Evolutionary conservation across 176 grass and related monocot genomes (phyloP).

Genomic region (Zoysia pacifica): DNA sequence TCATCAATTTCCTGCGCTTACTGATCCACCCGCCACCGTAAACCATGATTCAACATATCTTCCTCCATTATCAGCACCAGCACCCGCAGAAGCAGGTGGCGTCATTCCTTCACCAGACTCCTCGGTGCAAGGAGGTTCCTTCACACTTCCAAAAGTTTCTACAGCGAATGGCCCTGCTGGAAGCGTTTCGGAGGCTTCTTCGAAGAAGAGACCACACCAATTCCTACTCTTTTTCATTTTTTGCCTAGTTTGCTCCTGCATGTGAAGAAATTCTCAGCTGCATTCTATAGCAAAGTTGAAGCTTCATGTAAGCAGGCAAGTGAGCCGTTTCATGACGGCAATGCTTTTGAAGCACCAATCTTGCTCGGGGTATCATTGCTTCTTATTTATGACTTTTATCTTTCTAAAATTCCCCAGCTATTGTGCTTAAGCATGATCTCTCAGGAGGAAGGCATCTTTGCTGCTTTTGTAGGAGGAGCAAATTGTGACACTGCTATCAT

Average conservation of each 20-base stretch:
- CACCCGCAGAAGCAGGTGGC: constrained; percentile 60
- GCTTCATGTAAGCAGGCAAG: constrained; percentile 15
- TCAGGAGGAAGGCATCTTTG: constrained; percentile 4
- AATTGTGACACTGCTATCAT: not conserved
- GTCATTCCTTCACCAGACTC: constrained; percentile 57
- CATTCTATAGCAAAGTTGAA: constrained; percentile 7
- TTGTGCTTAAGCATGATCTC: not conserved
- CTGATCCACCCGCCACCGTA: constrained; percentile 53
- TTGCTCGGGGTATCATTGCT: constrained; percentile 28
- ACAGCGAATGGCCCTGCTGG: constrained; percentile 52
- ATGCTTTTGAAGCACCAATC: constrained; percentile 45
- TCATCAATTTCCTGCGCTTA: constrained; percentile 63
- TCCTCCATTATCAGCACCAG: constrained; percentile 66
- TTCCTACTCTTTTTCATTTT: constrained; percentile 36
- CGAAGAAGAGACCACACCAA: not conserved
- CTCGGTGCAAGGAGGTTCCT: constrained; percentile 53
- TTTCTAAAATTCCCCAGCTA: not conserved
- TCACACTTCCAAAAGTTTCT: constrained; percentile 55
- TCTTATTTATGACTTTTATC: constrained; percentile 11
- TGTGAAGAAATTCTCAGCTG: constrained; percentile 20
- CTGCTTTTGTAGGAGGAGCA: constrained; percentile 1
- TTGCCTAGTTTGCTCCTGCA: constrained; percentile 32
- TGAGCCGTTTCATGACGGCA: constrained; percentile 33
- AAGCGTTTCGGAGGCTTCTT: constrained; percentile 57
- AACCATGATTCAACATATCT: constrained; percentile 52